These are phyloP conservation scores for Poteriospumella lacustris DNA, from an alignment of 108 stramenopile genomes.

Conservation along the genomic window DNA sequence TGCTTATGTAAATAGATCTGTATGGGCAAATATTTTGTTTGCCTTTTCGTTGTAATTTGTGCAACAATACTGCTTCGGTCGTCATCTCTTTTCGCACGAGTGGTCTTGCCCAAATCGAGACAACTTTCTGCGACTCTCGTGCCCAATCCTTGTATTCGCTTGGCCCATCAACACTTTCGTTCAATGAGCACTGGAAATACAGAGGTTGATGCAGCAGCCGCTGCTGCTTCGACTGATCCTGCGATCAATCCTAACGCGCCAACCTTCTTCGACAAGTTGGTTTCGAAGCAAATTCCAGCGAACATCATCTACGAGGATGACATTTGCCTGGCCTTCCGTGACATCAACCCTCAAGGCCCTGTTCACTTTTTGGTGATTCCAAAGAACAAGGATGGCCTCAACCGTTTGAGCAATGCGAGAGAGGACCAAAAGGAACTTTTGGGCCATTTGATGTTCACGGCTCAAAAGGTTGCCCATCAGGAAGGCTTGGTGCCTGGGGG, in stretches of 20 bases:
- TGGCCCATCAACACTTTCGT: too few species aligned
- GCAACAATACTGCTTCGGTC: too few species aligned
- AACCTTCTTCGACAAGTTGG: constrained; percentile 83
- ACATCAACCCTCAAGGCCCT: constrained; percentile 84
- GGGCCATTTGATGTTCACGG: constrained; percentile 88
- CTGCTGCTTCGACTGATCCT: constrained; percentile 24
- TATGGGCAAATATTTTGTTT: too few species aligned
- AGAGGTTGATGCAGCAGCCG: constrained; percentile 1
- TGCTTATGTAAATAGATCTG: too few species aligned
- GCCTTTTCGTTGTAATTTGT: too few species aligned
- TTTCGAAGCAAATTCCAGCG: constrained; percentile 78
- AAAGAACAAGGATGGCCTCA: constrained; percentile 83
- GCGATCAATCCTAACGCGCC: constrained; percentile 25
- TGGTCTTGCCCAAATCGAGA: too few species aligned
- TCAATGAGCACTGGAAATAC: neutral
- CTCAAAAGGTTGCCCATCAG: constrained; percentile 72
- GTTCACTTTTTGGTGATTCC: constrained; percentile 92
- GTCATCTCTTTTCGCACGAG: too few species aligned
- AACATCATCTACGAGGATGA: constrained; percentile 90
- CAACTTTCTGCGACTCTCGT: too few species aligned
- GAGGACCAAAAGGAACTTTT: constrained; percentile 83
- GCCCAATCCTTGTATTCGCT: too few species aligned
- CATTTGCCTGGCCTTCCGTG: constrained; percentile 77
- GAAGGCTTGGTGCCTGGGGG: constrained; percentile 40
- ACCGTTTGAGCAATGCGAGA: constrained; percentile 73